Base-by-base conservation (phyloP, 139 green algal genomes). In the Coccomyxa sp. region DNA sequence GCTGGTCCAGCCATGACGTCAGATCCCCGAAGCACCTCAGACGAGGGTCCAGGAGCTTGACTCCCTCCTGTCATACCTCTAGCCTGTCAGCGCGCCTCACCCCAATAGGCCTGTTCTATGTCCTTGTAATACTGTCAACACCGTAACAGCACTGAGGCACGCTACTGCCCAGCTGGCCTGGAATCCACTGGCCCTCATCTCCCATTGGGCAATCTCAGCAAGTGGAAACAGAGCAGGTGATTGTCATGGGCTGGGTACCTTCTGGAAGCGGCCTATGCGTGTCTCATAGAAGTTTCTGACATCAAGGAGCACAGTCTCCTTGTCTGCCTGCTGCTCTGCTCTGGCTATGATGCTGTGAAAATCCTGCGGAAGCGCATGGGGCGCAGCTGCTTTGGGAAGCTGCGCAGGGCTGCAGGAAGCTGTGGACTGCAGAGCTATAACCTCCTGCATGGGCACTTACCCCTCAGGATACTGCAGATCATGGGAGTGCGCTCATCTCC, bases 281-380 rank as follows among this genome's bases (percentile, higher is more conserved):
- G 85, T 92, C 82, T 97, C 92, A 70, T 97, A 97, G 6, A 89
- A 10, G 78, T 97, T 97, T 0, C 92, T 69, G 0, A 73, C 78
- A 58, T 97, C 92, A 44, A 97, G n/a, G 37, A 97, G 79, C 74
- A 97, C 91, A 7, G 81, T 80, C 16, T 68, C 39, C 76, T 87
- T 86, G 4, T 9, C 39, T 12, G 36, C 39, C 55, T 78, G 8
- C 34, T 68, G 75, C n/a, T 75, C 29, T 24, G 64, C 27, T 34
- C n/a, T 22, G 29, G 70, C 40, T 58, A 94, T 83, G 55, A 90
- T 74, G 12, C 64, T 33, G 37, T 94, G 89, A 70, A 94, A 94
- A 78, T 91, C 75, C 18, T 79, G 36, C 2, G 89, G 85, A 10
- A 70, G 77, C 14, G 90, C 78, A 71, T 95, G 87, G 0, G 34